phyloP scores from a whole-genome alignment of 169 alveolate species.

The Neospora caninum region DNA sequence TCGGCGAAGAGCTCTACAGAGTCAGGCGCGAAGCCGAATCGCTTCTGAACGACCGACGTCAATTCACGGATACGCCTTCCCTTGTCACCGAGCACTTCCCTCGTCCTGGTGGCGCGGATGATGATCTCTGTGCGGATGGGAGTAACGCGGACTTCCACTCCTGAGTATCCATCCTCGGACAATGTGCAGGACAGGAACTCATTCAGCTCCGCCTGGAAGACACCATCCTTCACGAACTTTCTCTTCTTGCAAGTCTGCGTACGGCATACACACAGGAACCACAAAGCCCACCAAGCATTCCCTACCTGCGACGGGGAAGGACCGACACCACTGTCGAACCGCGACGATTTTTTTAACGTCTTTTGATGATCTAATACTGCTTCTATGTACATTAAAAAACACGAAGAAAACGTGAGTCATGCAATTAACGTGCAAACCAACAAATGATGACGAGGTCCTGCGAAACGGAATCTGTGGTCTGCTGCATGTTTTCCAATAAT shows the following conservation, averaged over 20 bases:
- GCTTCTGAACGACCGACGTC: slow-evolving; percentile 96
- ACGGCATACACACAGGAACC: neutral
- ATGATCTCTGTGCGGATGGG: slow-evolving; percentile 95
- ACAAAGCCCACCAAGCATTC: neutral
- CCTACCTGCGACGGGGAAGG: too few species aligned
- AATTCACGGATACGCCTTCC: slow-evolving; percentile 98
- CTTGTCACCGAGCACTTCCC: slow-evolving; percentile 97
- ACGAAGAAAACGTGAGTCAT: too few species aligned
- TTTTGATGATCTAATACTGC: too few species aligned
- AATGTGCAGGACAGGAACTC: slow-evolving; percentile 96
- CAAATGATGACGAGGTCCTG: too few species aligned
- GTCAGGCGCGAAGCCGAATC: slow-evolving; percentile 95
- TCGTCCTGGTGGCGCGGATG: slow-evolving; percentile 97
- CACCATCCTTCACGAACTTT: slow-evolving; percentile 99
- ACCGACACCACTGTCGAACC: too few species aligned
- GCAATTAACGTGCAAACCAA: too few species aligned
- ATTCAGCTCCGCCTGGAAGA: slow-evolving; percentile 98
- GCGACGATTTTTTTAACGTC: too few species aligned
- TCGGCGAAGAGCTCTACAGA: slow-evolving; percentile 96
- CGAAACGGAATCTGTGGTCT: too few species aligned
- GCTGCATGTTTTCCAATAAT: too few species aligned
- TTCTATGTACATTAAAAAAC: too few species aligned
- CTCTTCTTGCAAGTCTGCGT: slow-evolving; percentile 90
- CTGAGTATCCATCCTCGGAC: slow-evolving; percentile 99
- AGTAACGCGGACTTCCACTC: slow-evolving; percentile 96